Conservation (phyloP, 306 rosid species). For the Sphenostylis stenocarpa region DNA sequence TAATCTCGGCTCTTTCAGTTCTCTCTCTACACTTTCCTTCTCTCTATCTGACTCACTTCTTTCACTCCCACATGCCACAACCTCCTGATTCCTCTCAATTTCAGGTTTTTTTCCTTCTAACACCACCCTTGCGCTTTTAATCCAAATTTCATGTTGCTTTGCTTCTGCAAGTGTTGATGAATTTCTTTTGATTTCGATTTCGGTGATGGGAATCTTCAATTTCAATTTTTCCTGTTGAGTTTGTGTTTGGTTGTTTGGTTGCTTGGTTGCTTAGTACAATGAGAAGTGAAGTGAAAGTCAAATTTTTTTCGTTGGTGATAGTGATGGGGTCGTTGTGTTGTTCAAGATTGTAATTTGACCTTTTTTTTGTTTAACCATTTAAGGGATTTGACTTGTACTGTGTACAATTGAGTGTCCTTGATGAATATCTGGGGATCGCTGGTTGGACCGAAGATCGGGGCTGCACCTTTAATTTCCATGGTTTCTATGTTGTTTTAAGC, state of each 20-base stretch:
- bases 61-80: slow-evolving; percentile 14
- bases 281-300: slow-evolving; percentile 33
- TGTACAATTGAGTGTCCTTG: slow-evolving; percentile 33
- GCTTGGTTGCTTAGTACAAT: slow-evolving; percentile 33
- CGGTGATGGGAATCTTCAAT: slow-evolving; percentile 26
- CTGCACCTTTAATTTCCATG: not conserved
- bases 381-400: slow-evolving; percentile 36
- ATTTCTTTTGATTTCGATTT: slow-evolving; percentile 29
- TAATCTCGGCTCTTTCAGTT: slow-evolving; percentile 40
- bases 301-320: not conserved
- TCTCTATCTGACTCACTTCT: slow-evolving; percentile 24
- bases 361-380: slow-evolving; percentile 27
- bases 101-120: slow-evolving; percentile 29
- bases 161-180: slow-evolving; percentile 23
- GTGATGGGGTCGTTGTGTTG: slow-evolving; percentile 30
- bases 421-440: slow-evolving; percentile 25
- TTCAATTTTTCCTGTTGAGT: slow-evolving; percentile 7
- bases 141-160: slow-evolving; percentile 26
- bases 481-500: not conserved
- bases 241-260: slow-evolving; percentile 29
- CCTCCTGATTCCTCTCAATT: slow-evolving; percentile 34
- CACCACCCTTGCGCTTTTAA: slow-evolving; percentile 25
- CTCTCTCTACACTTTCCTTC: slow-evolving; percentile 34
- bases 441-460: not conserved
- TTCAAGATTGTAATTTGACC: slow-evolving; percentile 24